A percentile compares a stretch with the other conserved stretches of the same genome.
Evolutionary conservation across 2,329 filamentous ascomycete genomes (phyloP).

Genomic region (Diaporthe aspalathi): DNA sequence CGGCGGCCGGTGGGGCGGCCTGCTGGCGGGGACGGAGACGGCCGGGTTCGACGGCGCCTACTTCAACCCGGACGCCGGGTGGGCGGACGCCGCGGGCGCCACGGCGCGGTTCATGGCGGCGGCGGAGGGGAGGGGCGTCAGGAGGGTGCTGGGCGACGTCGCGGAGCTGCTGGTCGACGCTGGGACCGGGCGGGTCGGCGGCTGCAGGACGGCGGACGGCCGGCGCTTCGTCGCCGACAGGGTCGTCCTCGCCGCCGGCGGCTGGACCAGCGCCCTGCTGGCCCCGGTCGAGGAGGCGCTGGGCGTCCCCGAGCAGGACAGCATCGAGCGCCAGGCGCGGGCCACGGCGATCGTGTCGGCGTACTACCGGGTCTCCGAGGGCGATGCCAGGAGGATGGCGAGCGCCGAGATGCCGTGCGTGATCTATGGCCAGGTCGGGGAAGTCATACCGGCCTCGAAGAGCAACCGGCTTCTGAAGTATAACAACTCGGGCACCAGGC

Average conservation of each 20-base stretch:
- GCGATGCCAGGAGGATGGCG: not conserved
- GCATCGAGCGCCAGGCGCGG: conserved; percentile 29
- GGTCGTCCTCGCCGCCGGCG: conserved; percentile 27
- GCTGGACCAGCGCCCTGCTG: conserved; percentile 25
- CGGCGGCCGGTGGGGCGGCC: not conserved
- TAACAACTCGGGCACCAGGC: conserved; percentile 8
- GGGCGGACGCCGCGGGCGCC: conserved; percentile 2
- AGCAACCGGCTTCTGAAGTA: conserved; percentile 29
- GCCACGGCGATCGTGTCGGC: conserved; percentile 30
- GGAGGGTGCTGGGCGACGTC: not conserved
- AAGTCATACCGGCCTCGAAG: conserved; percentile 19
- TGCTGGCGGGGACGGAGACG: not conserved
- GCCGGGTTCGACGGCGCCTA: not conserved
- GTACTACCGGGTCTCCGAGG: conserved; percentile 4
- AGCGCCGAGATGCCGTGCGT: conserved; percentile 22
- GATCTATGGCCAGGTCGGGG: conserved; percentile 21
- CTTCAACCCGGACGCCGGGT: conserved; percentile 10
- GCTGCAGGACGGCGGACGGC: conserved; percentile 12
- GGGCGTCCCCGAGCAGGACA: conserved; percentile 15
- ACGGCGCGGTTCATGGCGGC: conserved; percentile 8
- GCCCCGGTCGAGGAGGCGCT: conserved; percentile 22
- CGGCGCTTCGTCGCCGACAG: not conserved
- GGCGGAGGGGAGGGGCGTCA: not conserved
- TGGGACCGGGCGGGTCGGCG: conserved; percentile 14
- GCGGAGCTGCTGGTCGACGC: not conserved